These are phyloP conservation scores for Wickerhamiella allomyrinae DNA, from an alignment of 805 yeast species.

Conservation along the genomic window DNA sequence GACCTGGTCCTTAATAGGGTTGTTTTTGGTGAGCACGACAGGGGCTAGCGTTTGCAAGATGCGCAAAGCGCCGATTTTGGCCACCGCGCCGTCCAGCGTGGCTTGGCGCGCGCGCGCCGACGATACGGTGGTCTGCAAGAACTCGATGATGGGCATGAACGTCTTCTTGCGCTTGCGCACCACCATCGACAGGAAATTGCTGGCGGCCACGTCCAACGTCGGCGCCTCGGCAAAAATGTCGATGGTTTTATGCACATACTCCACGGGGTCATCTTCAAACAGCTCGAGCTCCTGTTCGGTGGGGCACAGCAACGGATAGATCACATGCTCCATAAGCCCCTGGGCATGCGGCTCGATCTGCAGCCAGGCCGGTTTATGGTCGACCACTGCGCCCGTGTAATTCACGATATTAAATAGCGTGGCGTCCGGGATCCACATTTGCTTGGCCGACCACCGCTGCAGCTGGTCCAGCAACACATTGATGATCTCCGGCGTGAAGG, in stretches of 20 bases:
- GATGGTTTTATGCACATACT: constrained; percentile 62
- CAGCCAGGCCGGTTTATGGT: constrained; percentile 47
- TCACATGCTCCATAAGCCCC: constrained; percentile 50
- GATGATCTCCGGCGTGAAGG: constrained; percentile 62
- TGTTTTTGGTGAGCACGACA: constrained; percentile 35
- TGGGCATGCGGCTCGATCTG: constrained; percentile 49
- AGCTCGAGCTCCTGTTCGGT: constrained; percentile 50
- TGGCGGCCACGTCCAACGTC: constrained; percentile 70
- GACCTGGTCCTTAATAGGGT: constrained; percentile 48
- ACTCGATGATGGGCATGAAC: constrained; percentile 9
- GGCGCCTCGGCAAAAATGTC: constrained; percentile 45
- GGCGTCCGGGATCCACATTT: constrained; percentile 56
- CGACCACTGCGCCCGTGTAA: constrained; percentile 48
- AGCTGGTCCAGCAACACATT: constrained; percentile 49
- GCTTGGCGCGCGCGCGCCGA: constrained; percentile 5
- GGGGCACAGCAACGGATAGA: constrained; percentile 65
- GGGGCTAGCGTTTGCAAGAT: constrained; percentile 61
- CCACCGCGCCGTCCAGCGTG: constrained; percentile 34
- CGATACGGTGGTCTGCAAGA: constrained; percentile 13
- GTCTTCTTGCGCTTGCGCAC: constrained; percentile 44
- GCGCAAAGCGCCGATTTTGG: constrained; percentile 35
- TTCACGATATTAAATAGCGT: constrained; percentile 49
- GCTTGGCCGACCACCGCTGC: constrained; percentile 54
- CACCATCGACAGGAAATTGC: constrained; percentile 55
- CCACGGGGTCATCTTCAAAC: constrained; percentile 79